Evolutionary conservation across 2,329 filamentous ascomycete species (phyloP), one percentile per base, ranked within the genome.

Genomic region (Epichloe glyceriae): DNA sequence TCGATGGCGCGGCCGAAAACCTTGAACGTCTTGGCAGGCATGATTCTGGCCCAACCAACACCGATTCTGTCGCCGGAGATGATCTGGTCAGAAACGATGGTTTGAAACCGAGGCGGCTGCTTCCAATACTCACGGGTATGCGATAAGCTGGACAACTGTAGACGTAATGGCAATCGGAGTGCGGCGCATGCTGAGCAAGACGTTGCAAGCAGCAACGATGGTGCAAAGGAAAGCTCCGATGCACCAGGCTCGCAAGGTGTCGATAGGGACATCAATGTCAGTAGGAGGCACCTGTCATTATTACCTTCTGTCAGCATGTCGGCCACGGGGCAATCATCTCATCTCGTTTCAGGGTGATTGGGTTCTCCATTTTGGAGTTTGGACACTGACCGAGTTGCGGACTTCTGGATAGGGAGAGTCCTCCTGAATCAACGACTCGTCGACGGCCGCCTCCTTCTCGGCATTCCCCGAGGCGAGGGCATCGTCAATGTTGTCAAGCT

Each of bases 191-290:
- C 62, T 64, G 38, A 80, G 76, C 10, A 80, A 62, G 60, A 77
- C 72, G 61, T 82, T 81, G 58, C 79, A 65, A 1, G 69, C 74
- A 0, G 78, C 77, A 30, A 78, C 76, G 47, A 79, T 62, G 1
- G 79, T 82, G 54, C 78, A 76, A 51, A 81, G 70, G 40, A 82
- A 2, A 50, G 78, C 56, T 35, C 79, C 79, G 51, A 83, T 76
- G 5, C 61, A 55, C 79, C 79, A 83, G 11, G 78, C 76, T 19
- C 79, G 78, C 52, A 83, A 69, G 3, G 79, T 83, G 61, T 76
- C 77, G 52, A 71, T 67, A 6, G 75, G 71, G 4, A 76, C 59
- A n/a, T 78, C 75, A 49, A 77, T 74, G 51, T 73, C 69, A 53
- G 74, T 76, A 19, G 70, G 62, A 8, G 61, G 61, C 5, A 60